Conservation (phyloP, 2,329 filamentous ascomycete genomes). For the Paecilomyces formosus region DNA sequence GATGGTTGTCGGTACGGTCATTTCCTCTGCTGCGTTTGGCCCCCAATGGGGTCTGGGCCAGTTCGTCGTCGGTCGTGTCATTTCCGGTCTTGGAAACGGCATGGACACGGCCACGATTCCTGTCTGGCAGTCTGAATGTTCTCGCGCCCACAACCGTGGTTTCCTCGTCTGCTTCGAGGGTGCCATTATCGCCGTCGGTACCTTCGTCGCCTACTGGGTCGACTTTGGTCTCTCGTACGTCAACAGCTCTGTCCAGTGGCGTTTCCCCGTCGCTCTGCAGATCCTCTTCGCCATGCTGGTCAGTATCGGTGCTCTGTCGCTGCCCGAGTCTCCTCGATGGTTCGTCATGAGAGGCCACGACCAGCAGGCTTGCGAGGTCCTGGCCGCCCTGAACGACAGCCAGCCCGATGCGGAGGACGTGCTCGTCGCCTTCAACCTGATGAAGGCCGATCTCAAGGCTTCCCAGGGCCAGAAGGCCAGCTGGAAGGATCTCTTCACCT, state of each 20-base stretch:
- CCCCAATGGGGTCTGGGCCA: slow-evolving; percentile 29
- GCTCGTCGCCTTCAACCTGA: slow-evolving; percentile 39
- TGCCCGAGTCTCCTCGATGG: slow-evolving; percentile 29
- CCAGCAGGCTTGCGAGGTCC: slow-evolving; percentile 24
- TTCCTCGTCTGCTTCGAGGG: slow-evolving; percentile 49
- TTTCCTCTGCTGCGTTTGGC: slow-evolving; percentile 11
- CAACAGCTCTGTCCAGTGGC: slow-evolving; percentile 28
- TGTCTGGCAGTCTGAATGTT: slow-evolving; percentile 44
- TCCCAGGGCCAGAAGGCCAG: no score
- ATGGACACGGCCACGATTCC: slow-evolving; percentile 51
- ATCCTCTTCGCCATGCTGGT: slow-evolving; percentile 38
- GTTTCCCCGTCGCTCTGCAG: slow-evolving; percentile 44
- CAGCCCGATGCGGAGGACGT: no score
- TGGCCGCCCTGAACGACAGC: no score
- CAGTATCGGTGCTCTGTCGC: slow-evolving; percentile 24
- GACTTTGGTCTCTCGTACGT: slow-evolving; percentile 16
- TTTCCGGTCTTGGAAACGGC: slow-evolving; percentile 49
- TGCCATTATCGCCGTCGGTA: slow-evolving; percentile 32
- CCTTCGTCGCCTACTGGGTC: slow-evolving; percentile 18
- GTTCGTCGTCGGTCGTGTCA: slow-evolving; percentile 46
- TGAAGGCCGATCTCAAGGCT: slow-evolving; percentile 21
- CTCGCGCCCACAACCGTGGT: slow-evolving; percentile 45
- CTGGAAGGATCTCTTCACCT: not conserved
- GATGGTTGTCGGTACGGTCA: slow-evolving; percentile 33
- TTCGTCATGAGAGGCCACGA: slow-evolving; percentile 42